Percentiles rank a stretch among this genome's conserved stretches.
phyloP scores from a whole-genome alignment of 2,329 filamentous ascomycete genomes.

The Botrytis fabae region DNA sequence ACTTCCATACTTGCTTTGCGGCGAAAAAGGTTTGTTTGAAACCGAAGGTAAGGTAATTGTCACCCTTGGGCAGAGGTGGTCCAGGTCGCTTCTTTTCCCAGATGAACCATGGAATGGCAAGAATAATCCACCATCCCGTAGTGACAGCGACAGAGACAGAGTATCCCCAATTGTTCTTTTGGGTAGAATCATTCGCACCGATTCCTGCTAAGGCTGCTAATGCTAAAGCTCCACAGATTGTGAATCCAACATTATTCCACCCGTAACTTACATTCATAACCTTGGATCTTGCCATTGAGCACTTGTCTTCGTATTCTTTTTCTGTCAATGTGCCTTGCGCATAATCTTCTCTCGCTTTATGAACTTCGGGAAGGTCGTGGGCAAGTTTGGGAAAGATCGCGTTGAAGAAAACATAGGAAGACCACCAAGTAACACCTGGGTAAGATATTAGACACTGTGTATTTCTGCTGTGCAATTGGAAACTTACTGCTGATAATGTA shows the following conservation, averaged over 20 bases:
- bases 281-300: constrained; percentile 38
- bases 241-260: constrained; percentile 40
- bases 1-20: constrained; percentile 34
- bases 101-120: constrained; percentile 40
- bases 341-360: constrained; percentile 31
- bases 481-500: constrained; percentile 39
- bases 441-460: background rate
- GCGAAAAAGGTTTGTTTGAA: constrained; percentile 39
- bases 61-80: constrained; percentile 34
- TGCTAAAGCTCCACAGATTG: constrained; percentile 35
- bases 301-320: constrained; percentile 34
- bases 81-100: constrained; percentile 41
- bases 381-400: constrained; percentile 40
- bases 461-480: background rate
- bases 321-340: constrained; percentile 33
- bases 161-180: constrained; percentile 39
- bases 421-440: constrained; percentile 39
- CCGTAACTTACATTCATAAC: constrained; percentile 41
- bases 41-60: constrained; percentile 39
- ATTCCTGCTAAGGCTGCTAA: constrained; percentile 37
- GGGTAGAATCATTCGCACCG: constrained; percentile 33
- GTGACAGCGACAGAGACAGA: constrained; percentile 38
- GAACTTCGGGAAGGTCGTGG: constrained; percentile 38
- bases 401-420: constrained; percentile 41
- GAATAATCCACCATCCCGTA: constrained; percentile 39